phyloP scores from a whole-genome alignment of 179 eudicot genomes.

The Dionaea muscipula region DNA sequence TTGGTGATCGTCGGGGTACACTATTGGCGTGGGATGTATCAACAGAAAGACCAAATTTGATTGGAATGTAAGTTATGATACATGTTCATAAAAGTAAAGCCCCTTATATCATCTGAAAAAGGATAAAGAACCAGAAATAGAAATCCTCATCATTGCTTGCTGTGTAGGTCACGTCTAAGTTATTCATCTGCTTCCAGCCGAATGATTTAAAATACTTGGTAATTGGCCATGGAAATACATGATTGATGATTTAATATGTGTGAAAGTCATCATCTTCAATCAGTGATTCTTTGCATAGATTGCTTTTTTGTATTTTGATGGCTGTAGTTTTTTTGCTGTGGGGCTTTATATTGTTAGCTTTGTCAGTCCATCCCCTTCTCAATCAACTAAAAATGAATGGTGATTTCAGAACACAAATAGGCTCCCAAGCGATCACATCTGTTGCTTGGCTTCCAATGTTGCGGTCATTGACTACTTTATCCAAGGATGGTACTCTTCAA shows the following conservation, averaged over 20 bases:
- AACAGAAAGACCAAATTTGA: constrained; percentile 92
- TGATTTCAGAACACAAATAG: constrained; percentile 77
- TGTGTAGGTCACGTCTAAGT: too few species aligned
- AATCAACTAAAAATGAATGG: constrained; percentile 1
- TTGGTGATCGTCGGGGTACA: constrained; percentile 90
- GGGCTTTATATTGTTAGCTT: background rate
- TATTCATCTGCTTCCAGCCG: too few species aligned
- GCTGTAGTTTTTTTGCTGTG: background rate
- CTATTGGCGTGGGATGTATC: constrained; percentile 99
- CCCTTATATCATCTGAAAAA: too few species aligned
- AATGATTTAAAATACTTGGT: too few species aligned
- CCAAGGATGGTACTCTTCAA: constrained; percentile 87
- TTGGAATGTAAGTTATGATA: constrained; percentile 66
- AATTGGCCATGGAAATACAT: background rate
- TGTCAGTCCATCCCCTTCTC: constrained; percentile 2
- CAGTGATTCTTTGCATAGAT: background rate
- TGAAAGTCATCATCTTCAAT: background rate
- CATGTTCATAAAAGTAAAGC: too few species aligned
- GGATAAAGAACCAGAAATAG: too few species aligned
- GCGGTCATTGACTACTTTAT: constrained; percentile 65
- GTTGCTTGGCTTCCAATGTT: constrained; percentile 77
- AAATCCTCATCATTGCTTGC: too few species aligned
- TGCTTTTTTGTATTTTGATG: background rate
- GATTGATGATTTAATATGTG: background rate
- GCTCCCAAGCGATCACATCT: constrained; percentile 89